Evolutionary conservation across 768 basidiomycete genomes (phyloP), one percentile per base, ranked within the genome.

Genomic region (Tubosaeta sp.): DNA sequence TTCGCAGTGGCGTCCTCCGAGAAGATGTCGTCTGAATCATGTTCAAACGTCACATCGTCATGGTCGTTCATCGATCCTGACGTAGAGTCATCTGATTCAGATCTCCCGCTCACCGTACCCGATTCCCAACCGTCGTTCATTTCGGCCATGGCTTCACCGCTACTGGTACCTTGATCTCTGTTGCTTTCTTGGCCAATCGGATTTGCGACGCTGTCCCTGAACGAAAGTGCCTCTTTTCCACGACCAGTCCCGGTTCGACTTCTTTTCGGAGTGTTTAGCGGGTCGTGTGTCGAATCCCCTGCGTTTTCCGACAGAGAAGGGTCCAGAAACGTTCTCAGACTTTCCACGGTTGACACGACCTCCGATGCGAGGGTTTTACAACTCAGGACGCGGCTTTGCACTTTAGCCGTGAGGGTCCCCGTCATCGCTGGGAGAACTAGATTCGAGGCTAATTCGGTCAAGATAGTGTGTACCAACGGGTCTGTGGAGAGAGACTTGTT

Each of bases 301-400:
- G 48, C 58, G 57, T 51, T 68, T 44, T 31, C 50, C 30, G 30
- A 42, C 46, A 43, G 29, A 14, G 30, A 39, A 40, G 71, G 72
- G 27, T 72, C 56, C 13, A 83, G 50, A 27, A 80, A 55, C 14
- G 67, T 60, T 51, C 71, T 73, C 6, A 92, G 64, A 44, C 74
- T 72, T 10, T 74, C 73, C 2, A 93, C 61, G 13, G 79, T 76
- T 21, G 66, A 63, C 7, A 70, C 69, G 2, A 90, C 73, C 55
- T 80, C 81, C 3, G 73, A 70, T 1, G 89, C 83, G 11, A 93
- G 71, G n/a, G 75, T 66, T 63, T 88, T 92, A 4, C 86, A 86
- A 61, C 90, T 93, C 36, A 87, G 72, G 9, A 95, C 69, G 32
- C 87, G 80, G 53, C 77, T 82, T 58, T 87, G 84, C 1, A 86